Base-by-base conservation (phyloP, 169 alveolate genomes). In the Cryptosporidium canis region DNA sequence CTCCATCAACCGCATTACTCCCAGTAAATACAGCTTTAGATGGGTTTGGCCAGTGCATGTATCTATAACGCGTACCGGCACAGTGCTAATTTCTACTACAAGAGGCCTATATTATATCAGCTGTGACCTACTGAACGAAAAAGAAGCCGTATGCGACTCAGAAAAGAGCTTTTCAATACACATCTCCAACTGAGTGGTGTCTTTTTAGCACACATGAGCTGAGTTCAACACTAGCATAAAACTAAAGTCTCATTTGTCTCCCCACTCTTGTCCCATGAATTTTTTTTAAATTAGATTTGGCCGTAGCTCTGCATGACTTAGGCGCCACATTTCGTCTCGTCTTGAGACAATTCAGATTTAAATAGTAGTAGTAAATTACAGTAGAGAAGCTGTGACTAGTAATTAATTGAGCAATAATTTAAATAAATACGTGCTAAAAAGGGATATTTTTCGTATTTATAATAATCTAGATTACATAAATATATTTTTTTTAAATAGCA, bases 11-110 rank as follows among this genome's bases (percentile, higher is more conserved):
- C 55, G 43, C 41, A 37, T 35, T 27, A 61, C 61, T 24, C 87
- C 87, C 16, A 31, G 61, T 39, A 77, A 58, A 44, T 61, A 9
- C 64, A 39, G 61, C 27, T 39, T 56, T 77, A 55, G 45, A 27
- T 77, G 87, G 87, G 87, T 77, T 58, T 77, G 87, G 87, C 87
- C 87, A 39, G 47, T 18, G 47, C 53, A 77, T 44, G 39, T 77
- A 39, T 39, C 58, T 12, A 35, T 77, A 7, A 37, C 27, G 21
- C 43, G 41, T 8, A 77, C 44, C 31, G 87, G 87, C 14, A 39
- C 9, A 37, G 29, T 77, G 12, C 1, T 77, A 1, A 58, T 77
- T n/a, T 55, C 68, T 35, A 63, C 77, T 18, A 55, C 37, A 14
- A 58, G 61, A 43, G 70, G 72, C 3, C 3, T 61, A 11, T 77